Evolutionary conservation across 2,329 filamentous ascomycete genomes (phyloP).

Genomic region (Phyllosticta citrichinensis): DNA sequence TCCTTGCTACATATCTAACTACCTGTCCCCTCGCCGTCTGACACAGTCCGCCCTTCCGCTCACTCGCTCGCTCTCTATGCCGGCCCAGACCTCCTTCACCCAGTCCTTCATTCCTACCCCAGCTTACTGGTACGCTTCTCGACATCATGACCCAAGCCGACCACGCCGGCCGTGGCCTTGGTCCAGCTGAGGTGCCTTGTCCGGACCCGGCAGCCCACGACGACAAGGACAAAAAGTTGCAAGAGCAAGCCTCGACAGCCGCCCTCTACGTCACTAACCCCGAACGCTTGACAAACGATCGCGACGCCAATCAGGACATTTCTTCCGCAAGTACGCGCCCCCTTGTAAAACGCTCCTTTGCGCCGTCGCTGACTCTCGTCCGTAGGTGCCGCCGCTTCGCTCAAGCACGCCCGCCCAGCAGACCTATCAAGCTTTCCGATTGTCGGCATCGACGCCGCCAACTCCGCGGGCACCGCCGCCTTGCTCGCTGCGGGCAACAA

Average conservation of each 20-base stretch:
- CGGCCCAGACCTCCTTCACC: neutral
- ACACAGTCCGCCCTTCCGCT: neutral
- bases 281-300: slow-evolving; percentile 19
- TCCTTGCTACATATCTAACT: neutral
- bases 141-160: slow-evolving; percentile 1
- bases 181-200: slow-evolving; percentile 15
- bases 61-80: neutral
- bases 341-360: slow-evolving; percentile 7
- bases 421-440: slow-evolving; percentile 69
- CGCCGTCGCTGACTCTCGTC: slow-evolving; percentile 13
- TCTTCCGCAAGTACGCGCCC: slow-evolving; percentile 44
- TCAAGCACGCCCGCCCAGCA: slow-evolving; percentile 63
- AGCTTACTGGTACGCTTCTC: neutral
- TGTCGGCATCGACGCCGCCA: slow-evolving; percentile 45
- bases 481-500: slow-evolving; percentile 62
- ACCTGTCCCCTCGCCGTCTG: neutral
- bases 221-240: slow-evolving; percentile 26
- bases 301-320: slow-evolving; percentile 34
- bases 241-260: slow-evolving; percentile 48
- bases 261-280: slow-evolving; percentile 46
- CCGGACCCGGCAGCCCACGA: slow-evolving; percentile 37
- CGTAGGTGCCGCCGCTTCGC: slow-evolving; percentile 48
- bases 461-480: slow-evolving; percentile 65
- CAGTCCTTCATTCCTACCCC: neutral
- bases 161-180: neutral